These are phyloP conservation scores for Ceratocystis harringtonii DNA, from an alignment of 2,329 filamentous ascomycete genomes.

Conservation along the genomic window DNA sequence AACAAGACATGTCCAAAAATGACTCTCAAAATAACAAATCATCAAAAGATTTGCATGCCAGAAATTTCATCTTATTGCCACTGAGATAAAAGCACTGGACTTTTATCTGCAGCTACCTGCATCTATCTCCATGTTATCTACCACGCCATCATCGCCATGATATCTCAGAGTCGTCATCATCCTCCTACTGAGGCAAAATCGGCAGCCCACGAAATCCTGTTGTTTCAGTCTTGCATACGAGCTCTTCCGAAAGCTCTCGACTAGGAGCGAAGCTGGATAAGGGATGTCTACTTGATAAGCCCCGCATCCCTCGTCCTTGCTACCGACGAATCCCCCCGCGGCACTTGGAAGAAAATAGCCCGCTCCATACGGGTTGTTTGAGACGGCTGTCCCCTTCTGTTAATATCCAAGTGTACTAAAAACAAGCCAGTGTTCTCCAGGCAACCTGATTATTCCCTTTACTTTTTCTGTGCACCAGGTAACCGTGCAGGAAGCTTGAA, in stretches of 20 bases:
- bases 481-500: background rate
- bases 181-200: background rate
- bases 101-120: background rate
- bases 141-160: background rate
- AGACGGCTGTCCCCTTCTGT: background rate
- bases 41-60: background rate
- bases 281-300: background rate
- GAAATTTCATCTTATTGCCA: background rate
- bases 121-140: background rate
- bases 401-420: background rate
- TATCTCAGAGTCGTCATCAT: background rate
- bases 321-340: background rate
- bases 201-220: background rate
- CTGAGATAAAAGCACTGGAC: background rate
- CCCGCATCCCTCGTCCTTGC: background rate
- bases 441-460: background rate
- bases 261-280: background rate
- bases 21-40: background rate
- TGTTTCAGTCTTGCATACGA: background rate
- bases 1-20: background rate
- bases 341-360: background rate
- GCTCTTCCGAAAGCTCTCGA: background rate
- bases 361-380: background rate
- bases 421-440: background rate
- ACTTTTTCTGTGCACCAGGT: background rate